Evolutionary conservation across 495 filamentous ascomycete species (phyloP).

Genomic region (Parathielavia appendiculata): DNA sequence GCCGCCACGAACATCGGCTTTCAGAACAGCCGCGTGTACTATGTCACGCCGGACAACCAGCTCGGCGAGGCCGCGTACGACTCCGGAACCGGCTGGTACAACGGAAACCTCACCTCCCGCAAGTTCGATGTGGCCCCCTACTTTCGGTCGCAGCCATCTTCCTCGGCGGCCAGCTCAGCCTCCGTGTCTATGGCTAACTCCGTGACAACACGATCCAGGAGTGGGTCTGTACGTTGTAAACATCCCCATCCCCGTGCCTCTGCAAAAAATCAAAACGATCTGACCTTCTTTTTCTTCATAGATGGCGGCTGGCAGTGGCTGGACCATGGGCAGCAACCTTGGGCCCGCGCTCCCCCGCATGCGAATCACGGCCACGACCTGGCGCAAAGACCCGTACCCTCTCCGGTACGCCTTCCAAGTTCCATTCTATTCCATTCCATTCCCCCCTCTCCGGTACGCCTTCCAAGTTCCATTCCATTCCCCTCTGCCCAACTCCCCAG

Average conservation of each 20-base stretch:
- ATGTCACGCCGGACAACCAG: neutral
- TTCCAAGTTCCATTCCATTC: too few relatives aligned
- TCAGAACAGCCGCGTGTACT: conserved; percentile 7
- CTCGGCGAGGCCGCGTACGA: conserved; percentile 5
- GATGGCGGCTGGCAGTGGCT: conserved; percentile 1
- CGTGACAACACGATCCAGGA: conserved; percentile 11
- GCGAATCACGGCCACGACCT: conserved; percentile 6
- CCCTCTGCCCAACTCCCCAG: too few relatives aligned
- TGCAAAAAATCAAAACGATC: neutral
- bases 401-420: conserved; percentile 1
- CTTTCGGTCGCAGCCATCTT: conserved; percentile 9
- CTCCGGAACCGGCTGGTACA: conserved; percentile 2
- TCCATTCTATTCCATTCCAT: neutral
- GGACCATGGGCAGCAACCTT: conserved; percentile 2
- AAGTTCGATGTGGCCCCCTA: conserved; percentile 7
- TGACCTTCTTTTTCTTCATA: neutral
- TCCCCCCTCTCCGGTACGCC: too few relatives aligned
- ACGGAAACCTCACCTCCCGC: conserved; percentile 1
- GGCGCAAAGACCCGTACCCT: conserved; percentile 3
- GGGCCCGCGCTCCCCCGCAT: conserved; percentile 8
- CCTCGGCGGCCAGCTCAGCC: neutral
- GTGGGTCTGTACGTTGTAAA: conserved; percentile 4
- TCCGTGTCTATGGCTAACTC: conserved; percentile 1
- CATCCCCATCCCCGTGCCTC: neutral
- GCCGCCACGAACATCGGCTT: conserved; percentile 4